Conservation (phyloP, 202 grass and related monocot species). For the Hordeum pubiflorum region DNA sequence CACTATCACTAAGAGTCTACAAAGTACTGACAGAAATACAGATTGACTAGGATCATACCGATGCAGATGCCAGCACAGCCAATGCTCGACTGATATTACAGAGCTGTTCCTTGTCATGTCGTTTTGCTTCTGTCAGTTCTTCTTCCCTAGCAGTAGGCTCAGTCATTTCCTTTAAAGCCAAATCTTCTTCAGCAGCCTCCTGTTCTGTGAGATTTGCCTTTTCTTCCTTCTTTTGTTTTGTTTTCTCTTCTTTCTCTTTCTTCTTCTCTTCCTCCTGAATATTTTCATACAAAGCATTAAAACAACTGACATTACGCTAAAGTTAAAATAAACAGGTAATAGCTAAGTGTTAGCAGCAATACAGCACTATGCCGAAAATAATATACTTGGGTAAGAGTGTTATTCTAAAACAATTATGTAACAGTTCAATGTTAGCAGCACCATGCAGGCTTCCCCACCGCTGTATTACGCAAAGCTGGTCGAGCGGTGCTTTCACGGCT, state of each 20-base stretch:
- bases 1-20: slow-evolving; percentile 9
- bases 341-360: too few species aligned
- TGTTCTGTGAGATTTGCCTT: slow-evolving; percentile 51
- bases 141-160: slow-evolving; percentile 74
- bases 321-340: slow-evolving; percentile 3
- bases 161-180: slow-evolving; percentile 95
- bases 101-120: slow-evolving; percentile 56
- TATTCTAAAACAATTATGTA: background rate
- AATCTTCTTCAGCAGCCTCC: slow-evolving; percentile 49
- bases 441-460: background rate
- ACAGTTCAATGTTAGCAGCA: background rate
- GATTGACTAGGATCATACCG: slow-evolving; percentile 50
- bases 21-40: slow-evolving; percentile 28
- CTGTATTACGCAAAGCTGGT: background rate
- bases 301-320: slow-evolving; percentile 3
- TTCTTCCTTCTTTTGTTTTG: slow-evolving; percentile 65
- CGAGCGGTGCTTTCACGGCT: background rate
- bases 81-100: slow-evolving; percentile 84
- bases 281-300: slow-evolving; percentile 29
- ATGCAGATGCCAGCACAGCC: slow-evolving; percentile 85
- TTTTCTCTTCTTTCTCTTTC: slow-evolving; percentile 67
- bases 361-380: background rate
- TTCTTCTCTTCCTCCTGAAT: slow-evolving; percentile 92
- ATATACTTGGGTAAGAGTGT: background rate
- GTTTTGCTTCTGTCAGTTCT: slow-evolving; percentile 59